Base-by-base conservation (phyloP, 139 green algal genomes). In the Limnomonas spitsbergensis region DNA sequence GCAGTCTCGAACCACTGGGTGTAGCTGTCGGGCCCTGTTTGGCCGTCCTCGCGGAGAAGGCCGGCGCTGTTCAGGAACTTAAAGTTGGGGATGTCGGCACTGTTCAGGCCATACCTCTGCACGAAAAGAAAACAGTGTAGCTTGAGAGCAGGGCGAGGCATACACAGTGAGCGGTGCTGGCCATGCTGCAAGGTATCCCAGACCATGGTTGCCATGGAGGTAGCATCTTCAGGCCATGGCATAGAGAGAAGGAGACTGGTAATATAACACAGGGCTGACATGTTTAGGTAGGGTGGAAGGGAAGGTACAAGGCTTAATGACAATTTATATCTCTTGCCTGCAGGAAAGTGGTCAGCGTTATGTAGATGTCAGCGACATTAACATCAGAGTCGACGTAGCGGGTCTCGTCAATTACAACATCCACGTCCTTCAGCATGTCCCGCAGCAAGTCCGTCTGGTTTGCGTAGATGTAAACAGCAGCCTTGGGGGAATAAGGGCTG, bases 1-100 rank as follows among this genome's bases (percentile, higher is more conserved):
- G 87, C 86, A 34, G 77, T 78, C 80, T 95, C 91, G 80, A 91
- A 94, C 91, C 91, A 95, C 83, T 92, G 85, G 29, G 79, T 72
- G 72, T 67, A 73, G 61, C 76, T 71, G 0, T 24, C 37, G 24
- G 67, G 4, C n/a, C 6, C 53, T 27, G 40, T 9, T 54, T 47
- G 47, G 39, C 53, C 80, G 39, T 83, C 75, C 53, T 79, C 26
- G 20, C 79, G 82, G 32, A 84, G 61, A 27, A 90, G 36, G 40
- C 52, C 70, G 61, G 73, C 78, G 32, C 77, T 66, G 29, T 4
- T 52, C 24, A 88, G 42, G 75, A 93, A 89, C 29, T 73, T 67
- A 4, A 83, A 6, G 38, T 76, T 67, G 40, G 52, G 52, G 14
- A 76, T 31, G 26, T 69, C 53, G 24, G 78, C 14, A 1, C 40